These are phyloP conservation scores for Mikania micrantha DNA, from an alignment of 129 eudicot genomes.

Conservation along the genomic window DNA sequence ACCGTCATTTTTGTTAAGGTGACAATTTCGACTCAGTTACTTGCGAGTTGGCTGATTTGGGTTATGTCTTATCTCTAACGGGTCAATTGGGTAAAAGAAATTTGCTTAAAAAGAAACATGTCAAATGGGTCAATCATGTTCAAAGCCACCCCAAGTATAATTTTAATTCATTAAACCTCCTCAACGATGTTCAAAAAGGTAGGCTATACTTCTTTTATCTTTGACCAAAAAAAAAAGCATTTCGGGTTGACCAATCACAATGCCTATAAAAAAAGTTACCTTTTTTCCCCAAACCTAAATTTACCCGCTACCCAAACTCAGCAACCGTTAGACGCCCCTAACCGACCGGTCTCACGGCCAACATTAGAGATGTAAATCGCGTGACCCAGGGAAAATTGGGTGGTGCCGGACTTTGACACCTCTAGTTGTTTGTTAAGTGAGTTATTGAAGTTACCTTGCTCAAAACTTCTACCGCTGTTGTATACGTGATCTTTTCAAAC, in stretches of 20 bases:
- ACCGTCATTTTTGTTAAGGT: neutral
- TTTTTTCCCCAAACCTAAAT: no score
- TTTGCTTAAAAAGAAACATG: neutral
- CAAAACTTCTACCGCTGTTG: slow-evolving; percentile 67
- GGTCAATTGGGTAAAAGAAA: neutral
- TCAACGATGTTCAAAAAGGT: neutral
- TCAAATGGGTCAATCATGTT: neutral
- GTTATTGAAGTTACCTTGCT: slow-evolving; percentile 40
- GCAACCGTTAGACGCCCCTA: no score
- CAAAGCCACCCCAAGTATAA: neutral
- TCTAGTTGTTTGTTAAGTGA: neutral
- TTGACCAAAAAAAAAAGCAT: neutral
- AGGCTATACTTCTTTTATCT: neutral
- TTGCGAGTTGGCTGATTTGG: neutral
- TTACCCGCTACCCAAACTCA: neutral
- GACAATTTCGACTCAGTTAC: neutral
- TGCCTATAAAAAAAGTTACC: neutral
- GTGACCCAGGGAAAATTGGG: no score
- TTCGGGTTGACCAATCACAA: neutral
- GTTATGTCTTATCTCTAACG: neutral
- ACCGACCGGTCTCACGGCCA: no score
- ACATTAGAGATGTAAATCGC: no score
- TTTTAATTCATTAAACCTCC: neutral
- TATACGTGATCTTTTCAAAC: slow-evolving; percentile 63
- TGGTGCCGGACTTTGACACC: neutral